Evolutionary conservation across 169 alveolate genomes (phyloP), one percentile per base, ranked within the genome.

Genomic region (Plasmodium billcollinsi): DNA sequence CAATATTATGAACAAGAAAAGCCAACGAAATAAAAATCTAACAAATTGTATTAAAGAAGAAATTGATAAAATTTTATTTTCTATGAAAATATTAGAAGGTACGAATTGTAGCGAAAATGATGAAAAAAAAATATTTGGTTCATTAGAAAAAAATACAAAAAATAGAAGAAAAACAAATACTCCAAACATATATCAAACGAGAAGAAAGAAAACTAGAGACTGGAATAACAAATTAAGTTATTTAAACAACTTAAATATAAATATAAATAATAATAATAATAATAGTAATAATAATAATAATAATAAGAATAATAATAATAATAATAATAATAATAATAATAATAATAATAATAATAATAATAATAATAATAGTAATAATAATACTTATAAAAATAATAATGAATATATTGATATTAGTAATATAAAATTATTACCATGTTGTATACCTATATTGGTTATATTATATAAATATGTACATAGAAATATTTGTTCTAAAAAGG

Each of bases 41-140:
- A 67, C 91, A 9, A 54, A 67, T 69, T 56, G 45, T 29, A 83
- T 83, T 69, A 67, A 54, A 18, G 91, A 83, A 20, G 91, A 83
- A 83, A 83, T 83, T 83, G 63, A 83, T 56, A 83, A 72, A 83
- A 83, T 83, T 20, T 63, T 54, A 47, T 49, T 63, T 69, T 67
- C 83, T 2, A 49, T 83, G 24, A 83, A 83, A 26, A 83, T 83
- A 54, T 69, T 69, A 63, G 67, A 49, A 33, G 58, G 24, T 50
- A 7, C 39, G 21, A 56, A 29, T 33, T 26, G 18, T 14, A 59
- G 21, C n/a, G 43, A 26, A 39, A 54, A 45, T 26, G 70, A 62
- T 14, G 20, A 21, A 21, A 76, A 54, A 50, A 63, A 49, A 24
- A n/a, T 43, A 26, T 11, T 3, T 8, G 63, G 9, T n/a, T 11